Evolutionary conservation across 1,284 basidiomycete genomes (phyloP), one percentile per base, ranked within the genome.

Genomic region (Porodaedalea pini): DNA sequence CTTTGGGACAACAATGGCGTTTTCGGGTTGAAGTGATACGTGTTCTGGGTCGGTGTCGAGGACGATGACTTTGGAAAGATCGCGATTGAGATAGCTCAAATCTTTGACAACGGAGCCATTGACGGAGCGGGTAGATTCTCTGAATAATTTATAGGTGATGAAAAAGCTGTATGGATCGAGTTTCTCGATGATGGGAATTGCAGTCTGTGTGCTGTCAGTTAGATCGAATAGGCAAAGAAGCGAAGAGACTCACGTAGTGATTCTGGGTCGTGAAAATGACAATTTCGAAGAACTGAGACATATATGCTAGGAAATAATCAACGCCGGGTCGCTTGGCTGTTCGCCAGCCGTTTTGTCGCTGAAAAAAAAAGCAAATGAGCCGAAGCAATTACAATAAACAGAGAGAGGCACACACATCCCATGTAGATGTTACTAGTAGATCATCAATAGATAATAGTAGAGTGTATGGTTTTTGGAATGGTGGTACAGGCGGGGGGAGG

Each of bases 241-340:
- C 34, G 34, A 39, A 19, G 3, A 39, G 21, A 79, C 90, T 58
- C 65, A 94, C 94, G 71, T 96, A 98, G 65, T 83, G 79, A 54
- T 92, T 85, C 74, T 98, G 94, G 7, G 86, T 82, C 11, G 95
- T 98, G 77, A 98, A 99, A 56, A 99, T 78, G 21, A 99, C 95
- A 61, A 99, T 86, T 76, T 99, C 96, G 72, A 94, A 99, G 74
- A 98, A 98, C 68, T 98, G 95, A 0, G 93, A 94, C 43, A 99
- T 81, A 72, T 99, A 98, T 32, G 85, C 94, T 51, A 99, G 78
- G 81, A 98, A 99, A 73, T 98, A 98, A 70, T 99, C 97, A 7
- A 96, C 89, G 2, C 97, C 97, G 1, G 96, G 96, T 52, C 97
- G 85, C 73, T 95, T 95, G 36, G 92, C 92, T 2, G 92, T 94